A percentile compares a stretch with the other conserved stretches of the same genome.
Conservation (phyloP, 257 asterid genomes). For the Cinchona pubescens region DNA sequence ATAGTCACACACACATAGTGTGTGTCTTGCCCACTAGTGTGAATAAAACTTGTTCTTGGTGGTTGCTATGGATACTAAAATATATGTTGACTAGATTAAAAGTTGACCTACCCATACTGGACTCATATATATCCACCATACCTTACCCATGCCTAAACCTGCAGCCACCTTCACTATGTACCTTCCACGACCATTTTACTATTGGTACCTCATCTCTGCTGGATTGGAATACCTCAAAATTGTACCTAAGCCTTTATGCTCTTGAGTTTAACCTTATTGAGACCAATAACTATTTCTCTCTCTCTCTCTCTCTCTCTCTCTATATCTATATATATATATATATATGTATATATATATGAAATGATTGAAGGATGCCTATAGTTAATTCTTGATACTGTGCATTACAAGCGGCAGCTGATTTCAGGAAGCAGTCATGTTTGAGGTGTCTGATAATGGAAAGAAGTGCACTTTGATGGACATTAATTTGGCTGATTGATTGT, state of each 20-base stretch:
- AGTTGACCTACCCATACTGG: background rate
- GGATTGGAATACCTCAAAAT: background rate
- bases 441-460: background rate
- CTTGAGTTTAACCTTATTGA: too few relatives aligned
- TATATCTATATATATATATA: too few relatives aligned
- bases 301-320: background rate
- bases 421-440: background rate
- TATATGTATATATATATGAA: too few relatives aligned
- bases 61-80: background rate
- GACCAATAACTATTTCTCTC: too few relatives aligned
- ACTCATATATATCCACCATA: background rate
- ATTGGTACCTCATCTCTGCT: background rate
- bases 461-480: background rate
- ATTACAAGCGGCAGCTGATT: background rate
- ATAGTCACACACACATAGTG: too few relatives aligned
- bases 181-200: background rate
- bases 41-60: background rate
- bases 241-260: background rate
- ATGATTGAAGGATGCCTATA: background rate
- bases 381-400: background rate
- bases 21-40: too few relatives aligned
- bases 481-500: background rate
- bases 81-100: background rate
- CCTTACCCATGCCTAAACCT: background rate
- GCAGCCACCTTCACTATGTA: background rate